Evolutionary conservation across 345 rosid species (phyloP).

Genomic region (Populus deltoides): DNA sequence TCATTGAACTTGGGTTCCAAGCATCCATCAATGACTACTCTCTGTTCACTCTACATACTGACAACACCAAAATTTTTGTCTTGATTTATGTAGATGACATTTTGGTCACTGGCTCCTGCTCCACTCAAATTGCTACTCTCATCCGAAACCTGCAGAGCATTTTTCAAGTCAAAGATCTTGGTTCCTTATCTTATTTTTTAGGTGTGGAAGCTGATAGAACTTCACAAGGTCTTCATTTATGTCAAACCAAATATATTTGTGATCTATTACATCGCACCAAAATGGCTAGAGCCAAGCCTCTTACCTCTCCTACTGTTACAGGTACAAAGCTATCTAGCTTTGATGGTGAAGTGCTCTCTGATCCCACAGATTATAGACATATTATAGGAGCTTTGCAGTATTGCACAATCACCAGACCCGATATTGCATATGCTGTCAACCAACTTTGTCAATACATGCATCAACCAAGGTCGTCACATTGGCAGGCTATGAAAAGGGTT

Average conservation of each 20-base stretch:
- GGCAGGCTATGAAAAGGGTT: too few relatives aligned
- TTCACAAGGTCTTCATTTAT: neutral
- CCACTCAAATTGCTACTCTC: neutral
- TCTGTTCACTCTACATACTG: neutral
- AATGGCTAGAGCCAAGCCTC: too few relatives aligned
- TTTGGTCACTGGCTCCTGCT: neutral
- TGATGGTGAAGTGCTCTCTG: too few relatives aligned
- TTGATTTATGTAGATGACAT: neutral
- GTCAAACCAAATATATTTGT: neutral
- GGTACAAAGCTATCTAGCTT: too few relatives aligned
- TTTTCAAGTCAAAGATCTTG: neutral
- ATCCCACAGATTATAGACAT: too few relatives aligned
- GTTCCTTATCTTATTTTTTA: neutral
- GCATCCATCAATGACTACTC: neutral
- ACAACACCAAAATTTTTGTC: neutral
- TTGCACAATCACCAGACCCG: too few relatives aligned
- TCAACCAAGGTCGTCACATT: too few relatives aligned
- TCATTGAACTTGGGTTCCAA: neutral
- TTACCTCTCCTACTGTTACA: too few relatives aligned
- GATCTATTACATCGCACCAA: neutral
- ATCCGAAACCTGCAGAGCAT: neutral
- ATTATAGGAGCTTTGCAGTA: too few relatives aligned
- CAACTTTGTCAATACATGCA: too few relatives aligned
- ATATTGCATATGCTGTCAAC: too few relatives aligned
- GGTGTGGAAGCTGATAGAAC: neutral